phyloP scores from a whole-genome alignment of 768 basidiomycete genomes.

The Heimioporus sp. region DNA sequence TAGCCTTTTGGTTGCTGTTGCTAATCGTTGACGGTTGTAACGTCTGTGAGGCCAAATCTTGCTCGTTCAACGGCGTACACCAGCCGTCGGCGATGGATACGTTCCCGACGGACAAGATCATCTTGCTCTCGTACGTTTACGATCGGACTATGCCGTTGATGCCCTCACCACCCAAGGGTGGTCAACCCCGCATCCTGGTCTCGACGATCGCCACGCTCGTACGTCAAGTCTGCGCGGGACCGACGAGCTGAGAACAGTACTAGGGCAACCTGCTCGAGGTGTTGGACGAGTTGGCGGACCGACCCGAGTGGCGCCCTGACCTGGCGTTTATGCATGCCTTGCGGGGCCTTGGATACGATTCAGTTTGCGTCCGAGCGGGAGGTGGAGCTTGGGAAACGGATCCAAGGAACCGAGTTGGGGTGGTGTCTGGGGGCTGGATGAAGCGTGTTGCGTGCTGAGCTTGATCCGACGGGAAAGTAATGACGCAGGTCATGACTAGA shows the following conservation, averaged over 20 bases:
- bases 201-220: conserved; percentile 65
- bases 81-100: too few relatives aligned
- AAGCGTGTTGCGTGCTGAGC: conserved; percentile 50
- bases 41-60: too few relatives aligned
- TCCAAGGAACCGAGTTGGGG: conserved; percentile 87
- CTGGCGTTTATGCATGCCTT: conserved; percentile 93
- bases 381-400: conserved; percentile 81
- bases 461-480: too few relatives aligned
- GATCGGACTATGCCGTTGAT: conserved; percentile 89
- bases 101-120: conserved; percentile 80
- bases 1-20: too few relatives aligned
- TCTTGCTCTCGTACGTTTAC: conserved; percentile 97
- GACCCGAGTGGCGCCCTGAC: conserved; percentile 96
- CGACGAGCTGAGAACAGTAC: conserved; percentile 49
- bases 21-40: too few relatives aligned
- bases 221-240: conserved; percentile 70
- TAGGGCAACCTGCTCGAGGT: conserved; percentile 47
- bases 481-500: too few relatives aligned
- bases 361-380: conserved; percentile 65
- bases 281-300: conserved; percentile 67
- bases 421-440: conserved; percentile 82
- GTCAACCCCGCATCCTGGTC: conserved; percentile 41
- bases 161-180: too few relatives aligned
- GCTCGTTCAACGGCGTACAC: too few relatives aligned
- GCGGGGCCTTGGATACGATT: conserved; percentile 88